These are phyloP conservation scores for Aphanomyces invadans DNA, from an alignment of 352 stramenopile genomes.

Conservation along the genomic window DNA sequence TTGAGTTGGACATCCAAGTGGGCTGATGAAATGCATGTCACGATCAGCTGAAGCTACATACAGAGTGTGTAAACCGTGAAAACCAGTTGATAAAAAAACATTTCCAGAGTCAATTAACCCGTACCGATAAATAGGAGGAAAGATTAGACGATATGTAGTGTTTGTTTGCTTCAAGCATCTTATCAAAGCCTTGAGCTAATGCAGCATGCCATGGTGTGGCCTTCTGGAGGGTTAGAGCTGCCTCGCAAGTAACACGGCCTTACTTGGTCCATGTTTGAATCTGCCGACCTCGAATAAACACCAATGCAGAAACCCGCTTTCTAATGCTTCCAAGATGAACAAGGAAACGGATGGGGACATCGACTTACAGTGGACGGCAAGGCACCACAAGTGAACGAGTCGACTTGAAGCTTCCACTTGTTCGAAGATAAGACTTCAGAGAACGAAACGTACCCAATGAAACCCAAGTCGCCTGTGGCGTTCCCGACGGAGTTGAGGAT, in stretches of 20 bases:
- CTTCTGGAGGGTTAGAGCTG: neutral
- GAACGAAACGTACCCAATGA: constrained; percentile 4
- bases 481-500: neutral
- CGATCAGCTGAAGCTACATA: constrained; percentile 5
- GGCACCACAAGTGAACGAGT: neutral
- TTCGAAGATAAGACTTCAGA: neutral
- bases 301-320: neutral
- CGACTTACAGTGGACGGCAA: too few species aligned
- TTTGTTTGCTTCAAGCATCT: neutral
- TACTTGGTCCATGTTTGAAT: too few species aligned
- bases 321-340: neutral
- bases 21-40: neutral
- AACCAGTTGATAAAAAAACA: too few species aligned
- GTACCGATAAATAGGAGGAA: neutral
- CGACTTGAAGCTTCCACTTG: neutral
- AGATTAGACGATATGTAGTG: neutral
- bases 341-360: neutral
- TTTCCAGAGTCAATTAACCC: too few species aligned
- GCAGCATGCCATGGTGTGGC: neutral
- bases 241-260: neutral
- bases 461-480: neutral
- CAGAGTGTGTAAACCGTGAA: too few species aligned
- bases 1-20: neutral
- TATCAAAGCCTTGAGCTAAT: neutral
- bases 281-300: neutral